Evolutionary conservation across 352 stramenopile species (phyloP), one percentile per base, ranked within the genome.

Genomic region (Phytophthora tubulina): DNA sequence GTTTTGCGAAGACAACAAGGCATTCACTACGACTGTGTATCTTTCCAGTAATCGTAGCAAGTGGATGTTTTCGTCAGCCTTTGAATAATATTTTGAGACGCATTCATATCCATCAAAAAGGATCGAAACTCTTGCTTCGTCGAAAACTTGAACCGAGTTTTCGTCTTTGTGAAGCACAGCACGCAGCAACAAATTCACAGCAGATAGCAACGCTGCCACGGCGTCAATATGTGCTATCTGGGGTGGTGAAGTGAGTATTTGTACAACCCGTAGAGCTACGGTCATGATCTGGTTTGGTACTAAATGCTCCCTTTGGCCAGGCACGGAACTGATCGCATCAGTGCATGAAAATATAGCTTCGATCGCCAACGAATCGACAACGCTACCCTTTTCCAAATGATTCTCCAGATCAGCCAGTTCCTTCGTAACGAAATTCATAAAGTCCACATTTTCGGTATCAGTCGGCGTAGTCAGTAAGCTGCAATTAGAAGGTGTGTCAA

Each of bases 341-440:
- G 61, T 49, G 9, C 55, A 72, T 8, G 50, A 42, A 60, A 67
- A 72, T 4, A 21, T 38, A n/a, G 45, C 38, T 72, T 67, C 46
- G 11, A 67, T 50, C 14, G 53, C 11, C 13, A 61, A 55, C 10
- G 38, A 6, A 2, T 50, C 38, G 36, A 41, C 38, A 4, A 14
- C 36, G 27, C 7, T 33, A 15, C 61, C n/a, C 5, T 21, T 15
- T 39, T 31, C 7, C 49, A 61, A 53, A 17, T 32, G 15, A 21
- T 49, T 35, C 6, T 59, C 44, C 31, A 66, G 31, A 17, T 54
- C 36, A 3, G 14, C n/a, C 30, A 71, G 27, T 5, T 9, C 3
- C 30, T 58, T 53, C 1, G 11, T 8, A 7, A 66, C 36, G 46
- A 11, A 10, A 54, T 21, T 17, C 27, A 41, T 9, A 7, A 71